phyloP scores from a whole-genome alignment of 495 filamentous ascomycete genomes.

The Choiromyces venosus region DNA sequence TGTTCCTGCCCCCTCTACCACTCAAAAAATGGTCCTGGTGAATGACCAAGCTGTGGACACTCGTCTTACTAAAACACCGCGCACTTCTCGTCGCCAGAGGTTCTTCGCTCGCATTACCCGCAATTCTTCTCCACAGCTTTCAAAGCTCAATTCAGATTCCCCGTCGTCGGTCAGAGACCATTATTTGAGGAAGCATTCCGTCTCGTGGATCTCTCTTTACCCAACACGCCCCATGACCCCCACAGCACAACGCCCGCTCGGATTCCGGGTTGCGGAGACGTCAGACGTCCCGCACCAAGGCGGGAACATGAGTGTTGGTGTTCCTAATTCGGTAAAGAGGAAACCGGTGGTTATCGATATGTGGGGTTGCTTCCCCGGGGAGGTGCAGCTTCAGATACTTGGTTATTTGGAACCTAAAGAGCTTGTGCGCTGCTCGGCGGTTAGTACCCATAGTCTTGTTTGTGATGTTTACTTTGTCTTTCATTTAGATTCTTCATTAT shows the following conservation, averaged over 20 bases:
- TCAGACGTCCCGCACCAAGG: slow-evolving; percentile 59
- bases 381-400: slow-evolving; percentile 75
- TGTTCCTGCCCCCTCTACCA: neutral
- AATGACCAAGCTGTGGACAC: neutral
- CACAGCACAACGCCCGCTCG: slow-evolving; percentile 39
- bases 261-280: slow-evolving; percentile 42
- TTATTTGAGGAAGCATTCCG: slow-evolving; percentile 64
- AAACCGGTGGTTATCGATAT: slow-evolving; percentile 9
- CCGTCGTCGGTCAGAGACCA: slow-evolving; percentile 50
- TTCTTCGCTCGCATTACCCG: slow-evolving; percentile 76
- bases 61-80: slow-evolving; percentile 5
- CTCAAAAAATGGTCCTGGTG: neutral
- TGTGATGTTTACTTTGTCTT: neutral
- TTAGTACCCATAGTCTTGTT: slow-evolving; percentile 9
- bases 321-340: slow-evolving; percentile 10
- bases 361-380: slow-evolving; percentile 43
- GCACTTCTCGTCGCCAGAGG: slow-evolving; percentile 53
- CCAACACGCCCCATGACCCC: slow-evolving; percentile 53
- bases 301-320: slow-evolving; percentile 11
- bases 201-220: slow-evolving; percentile 81
- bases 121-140: slow-evolving; percentile 75
- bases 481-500: neutral
- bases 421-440: slow-evolving; percentile 68
- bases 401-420: slow-evolving; percentile 71
- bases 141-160: slow-evolving; percentile 45